phyloP scores from a whole-genome alignment of 441 rosid species.

The Populus hybrid region DNA sequence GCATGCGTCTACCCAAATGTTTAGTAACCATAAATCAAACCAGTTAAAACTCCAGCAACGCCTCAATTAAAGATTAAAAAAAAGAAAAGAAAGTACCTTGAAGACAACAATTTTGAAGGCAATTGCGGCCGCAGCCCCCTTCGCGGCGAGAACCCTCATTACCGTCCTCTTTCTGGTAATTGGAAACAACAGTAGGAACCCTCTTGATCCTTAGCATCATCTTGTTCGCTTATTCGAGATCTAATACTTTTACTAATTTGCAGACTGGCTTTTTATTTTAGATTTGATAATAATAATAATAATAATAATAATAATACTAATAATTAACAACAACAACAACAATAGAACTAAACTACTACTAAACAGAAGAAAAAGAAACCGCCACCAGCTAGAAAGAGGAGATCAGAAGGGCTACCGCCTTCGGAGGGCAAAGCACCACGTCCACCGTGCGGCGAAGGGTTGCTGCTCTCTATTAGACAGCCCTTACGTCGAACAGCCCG shows the following conservation, averaged over 20 bases:
- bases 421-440: constrained; percentile 99
- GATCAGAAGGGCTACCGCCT: constrained; percentile 99
- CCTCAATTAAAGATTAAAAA: neutral
- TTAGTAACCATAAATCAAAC: neutral
- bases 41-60: neutral
- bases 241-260: constrained; percentile 32
- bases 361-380: constrained; percentile 38
- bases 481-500: constrained; percentile 81
- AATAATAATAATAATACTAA: neutral
- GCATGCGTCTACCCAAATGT: constrained; percentile 47
- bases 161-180: constrained; percentile 70
- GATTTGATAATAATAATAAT: neutral
- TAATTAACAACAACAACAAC: no score
- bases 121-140: constrained; percentile 82
- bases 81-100: constrained; percentile 40
- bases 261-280: neutral
- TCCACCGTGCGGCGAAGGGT: constrained; percentile 99
- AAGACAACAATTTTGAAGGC: constrained; percentile 67
- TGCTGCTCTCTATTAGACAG: constrained; percentile 57
- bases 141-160: constrained; percentile 46
- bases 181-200: constrained; percentile 83
- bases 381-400: constrained; percentile 98
- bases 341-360: constrained; percentile 3
- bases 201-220: constrained; percentile 65
- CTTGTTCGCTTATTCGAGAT: neutral